A percentile compares a stretch with the other conserved stretches of the same genome.
phyloP scores from a whole-genome alignment of 176 grass and related monocot genomes.

The Musa troglodytarum region DNA sequence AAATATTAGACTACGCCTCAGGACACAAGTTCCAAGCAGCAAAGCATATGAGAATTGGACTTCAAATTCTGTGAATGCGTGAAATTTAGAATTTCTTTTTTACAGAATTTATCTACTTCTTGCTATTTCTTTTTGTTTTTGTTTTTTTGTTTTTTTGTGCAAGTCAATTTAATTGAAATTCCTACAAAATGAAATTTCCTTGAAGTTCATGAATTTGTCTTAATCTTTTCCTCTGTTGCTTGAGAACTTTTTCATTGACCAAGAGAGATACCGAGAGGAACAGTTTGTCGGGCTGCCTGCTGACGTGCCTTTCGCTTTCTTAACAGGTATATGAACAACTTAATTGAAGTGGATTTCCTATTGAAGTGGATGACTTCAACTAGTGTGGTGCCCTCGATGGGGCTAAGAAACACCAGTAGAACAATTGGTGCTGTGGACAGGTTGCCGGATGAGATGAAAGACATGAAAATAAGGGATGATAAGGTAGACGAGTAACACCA shows the following conservation, averaged over 20 bases:
- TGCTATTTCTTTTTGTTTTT: background rate
- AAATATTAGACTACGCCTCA: too few species aligned
- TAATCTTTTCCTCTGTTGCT: background rate
- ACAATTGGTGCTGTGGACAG: conserved; percentile 38
- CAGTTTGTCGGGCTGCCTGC: background rate
- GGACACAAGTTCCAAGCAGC: background rate
- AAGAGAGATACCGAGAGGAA: background rate
- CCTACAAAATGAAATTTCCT: background rate
- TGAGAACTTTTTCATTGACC: background rate
- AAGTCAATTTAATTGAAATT: background rate
- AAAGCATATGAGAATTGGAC: background rate
- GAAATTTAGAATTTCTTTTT: background rate
- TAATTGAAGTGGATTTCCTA: background rate
- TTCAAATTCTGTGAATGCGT: background rate
- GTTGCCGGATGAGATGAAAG: conserved; percentile 52
- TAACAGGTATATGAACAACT: background rate
- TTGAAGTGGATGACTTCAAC: conserved; percentile 41
- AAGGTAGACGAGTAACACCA: conserved; percentile 29
- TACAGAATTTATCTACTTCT: background rate
- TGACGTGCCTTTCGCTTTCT: background rate
- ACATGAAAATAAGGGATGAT: conserved; percentile 69
- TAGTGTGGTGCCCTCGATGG: conserved; percentile 30
- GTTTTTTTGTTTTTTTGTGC: background rate
- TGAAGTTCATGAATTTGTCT: background rate
- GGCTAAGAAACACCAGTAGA: conserved; percentile 30